Percentiles rank a stretch among this genome's conserved stretches.
These are phyloP conservation scores for Suhomyces canberraensis DNA, from an alignment of 805 yeast species.

Conservation along the genomic window DNA sequence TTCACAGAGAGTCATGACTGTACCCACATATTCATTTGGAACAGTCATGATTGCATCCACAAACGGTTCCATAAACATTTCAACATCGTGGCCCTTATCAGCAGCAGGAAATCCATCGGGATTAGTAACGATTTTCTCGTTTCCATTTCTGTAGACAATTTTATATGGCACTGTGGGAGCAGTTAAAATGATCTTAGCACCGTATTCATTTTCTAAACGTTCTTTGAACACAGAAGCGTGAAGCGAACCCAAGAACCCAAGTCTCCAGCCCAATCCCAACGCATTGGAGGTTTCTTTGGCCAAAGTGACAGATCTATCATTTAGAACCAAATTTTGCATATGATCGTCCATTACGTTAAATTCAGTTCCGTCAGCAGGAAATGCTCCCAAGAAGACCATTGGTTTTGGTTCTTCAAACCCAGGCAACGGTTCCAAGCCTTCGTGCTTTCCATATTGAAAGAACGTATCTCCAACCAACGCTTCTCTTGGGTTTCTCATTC, in stretches of 20 bases:
- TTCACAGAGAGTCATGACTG: constrained; percentile 83
- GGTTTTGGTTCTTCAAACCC: constrained; percentile 97
- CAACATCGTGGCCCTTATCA: constrained; percentile 45
- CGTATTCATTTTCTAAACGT: constrained; percentile 88
- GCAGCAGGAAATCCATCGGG: constrained; percentile 90
- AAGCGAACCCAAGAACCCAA: constrained; percentile 89
- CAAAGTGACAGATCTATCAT: constrained; percentile 87
- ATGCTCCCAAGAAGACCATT: constrained; percentile 98
- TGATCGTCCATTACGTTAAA: constrained; percentile 87
- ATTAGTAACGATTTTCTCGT: constrained; percentile 66
- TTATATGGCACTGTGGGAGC: constrained; percentile 96
- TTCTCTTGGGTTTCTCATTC: constrained; percentile 83
- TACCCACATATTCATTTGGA: constrained; percentile 85
- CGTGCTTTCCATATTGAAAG: constrained; percentile 54
- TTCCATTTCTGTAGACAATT: constrained; percentile 64
- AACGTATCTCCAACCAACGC: constrained; percentile 92
- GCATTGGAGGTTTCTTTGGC: constrained; percentile 92
- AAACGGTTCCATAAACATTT: constrained; percentile 69
- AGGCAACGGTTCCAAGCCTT: constrained; percentile 70
- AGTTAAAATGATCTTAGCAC: constrained; percentile 85
- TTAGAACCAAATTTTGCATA: constrained; percentile 80
- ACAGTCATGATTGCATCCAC: constrained; percentile 88
- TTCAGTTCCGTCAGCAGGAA: constrained; percentile 92
- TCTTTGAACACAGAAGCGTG: constrained; percentile 96
- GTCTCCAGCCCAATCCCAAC: constrained; percentile 95